Evolutionary conservation across 768 basidiomycete genomes (phyloP), one percentile per base, ranked within the genome.

Genomic region (Nidularia pulvinata): DNA sequence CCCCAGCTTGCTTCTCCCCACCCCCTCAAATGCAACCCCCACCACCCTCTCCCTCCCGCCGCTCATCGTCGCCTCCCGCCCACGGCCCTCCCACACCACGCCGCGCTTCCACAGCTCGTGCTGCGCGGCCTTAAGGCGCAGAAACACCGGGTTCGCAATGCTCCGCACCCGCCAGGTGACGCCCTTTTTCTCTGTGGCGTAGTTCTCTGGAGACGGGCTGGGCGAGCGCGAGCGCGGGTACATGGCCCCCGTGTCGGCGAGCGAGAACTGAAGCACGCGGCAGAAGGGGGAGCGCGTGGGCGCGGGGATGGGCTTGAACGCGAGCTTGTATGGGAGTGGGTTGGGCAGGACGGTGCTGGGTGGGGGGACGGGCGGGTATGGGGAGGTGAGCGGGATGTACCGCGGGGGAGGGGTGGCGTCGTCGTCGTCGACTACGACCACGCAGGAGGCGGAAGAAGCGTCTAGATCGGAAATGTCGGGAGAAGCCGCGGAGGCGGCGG

Each of bases 121-220:
- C 60, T 82, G 79, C 61, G 86, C 66, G n/a, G 87, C 88, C 62
- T 75, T 76, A 42, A 88, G 61, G 3, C 85, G 72, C 49, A 88
- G 70, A 55, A 80, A 73, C 44, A 80, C 73, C 5, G 85, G 85
- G 59, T 89, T 89, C 50, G 80, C 71, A 5, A 88, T 75, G 2
- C 80, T 80, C 6, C 88, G 75, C 58, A 81, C 70, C 32, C 86
- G 77, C 58, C 78, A 75, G 5, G 54, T 63, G 6, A 46, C 33
- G 64, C 55, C 44, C 58, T 59, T 48, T 56, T 56, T 25, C 55
- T 37, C 45, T 45, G 43, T 11, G 48, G 55, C 39, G 49, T 50
- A 30, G 53, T 54, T 37, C 25, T 42, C 9, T 30, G 37, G 10
- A 43, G 37, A 6, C 4, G 47, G 47, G 35, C 34, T 16, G 4